Conservation (phyloP, 2,329 filamentous ascomycete species). For the Fusarium subglutinans region DNA sequence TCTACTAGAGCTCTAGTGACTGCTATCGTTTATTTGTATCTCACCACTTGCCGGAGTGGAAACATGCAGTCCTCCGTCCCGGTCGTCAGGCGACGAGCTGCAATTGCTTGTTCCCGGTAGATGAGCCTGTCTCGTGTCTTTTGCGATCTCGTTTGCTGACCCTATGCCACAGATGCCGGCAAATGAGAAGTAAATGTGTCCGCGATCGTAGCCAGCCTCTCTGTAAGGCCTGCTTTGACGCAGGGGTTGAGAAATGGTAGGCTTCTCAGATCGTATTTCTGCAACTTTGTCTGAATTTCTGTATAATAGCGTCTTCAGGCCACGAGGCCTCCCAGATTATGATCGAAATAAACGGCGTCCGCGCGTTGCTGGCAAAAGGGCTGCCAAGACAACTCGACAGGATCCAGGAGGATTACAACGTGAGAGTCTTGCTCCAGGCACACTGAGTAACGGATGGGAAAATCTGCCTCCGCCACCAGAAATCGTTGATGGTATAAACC, state of each 20-base stretch:
- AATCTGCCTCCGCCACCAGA: constrained; percentile 59
- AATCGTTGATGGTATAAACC: constrained; percentile 62
- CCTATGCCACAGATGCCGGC: constrained; percentile 57
- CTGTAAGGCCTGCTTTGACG: constrained; percentile 61
- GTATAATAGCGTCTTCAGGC: constrained; percentile 57
- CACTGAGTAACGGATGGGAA: constrained; percentile 56
- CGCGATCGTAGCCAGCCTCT: constrained; percentile 59
- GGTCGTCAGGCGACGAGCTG: constrained; percentile 58
- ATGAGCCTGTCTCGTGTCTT: constrained; percentile 20
- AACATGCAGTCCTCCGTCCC: constrained; percentile 21
- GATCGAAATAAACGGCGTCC: constrained; percentile 66
- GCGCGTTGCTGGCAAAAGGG: constrained; percentile 55
- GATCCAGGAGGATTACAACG: constrained; percentile 51
- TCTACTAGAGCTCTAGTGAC: not conserved
- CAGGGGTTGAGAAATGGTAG: constrained; percentile 62
- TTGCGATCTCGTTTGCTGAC: not conserved
- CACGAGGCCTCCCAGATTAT: constrained; percentile 61
- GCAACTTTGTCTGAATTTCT: not conserved
- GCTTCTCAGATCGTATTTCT: constrained; percentile 15
- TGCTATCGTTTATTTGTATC: not conserved
- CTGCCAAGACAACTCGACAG: constrained; percentile 56
- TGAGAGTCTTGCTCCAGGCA: constrained; percentile 42
- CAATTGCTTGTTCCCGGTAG: constrained; percentile 64
- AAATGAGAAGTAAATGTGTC: constrained; percentile 65
- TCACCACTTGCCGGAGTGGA: constrained; percentile 10